These are phyloP conservation scores for Penicillium sp. DNA, from an alignment of 2,329 filamentous ascomycete genomes.

Conservation along the genomic window DNA sequence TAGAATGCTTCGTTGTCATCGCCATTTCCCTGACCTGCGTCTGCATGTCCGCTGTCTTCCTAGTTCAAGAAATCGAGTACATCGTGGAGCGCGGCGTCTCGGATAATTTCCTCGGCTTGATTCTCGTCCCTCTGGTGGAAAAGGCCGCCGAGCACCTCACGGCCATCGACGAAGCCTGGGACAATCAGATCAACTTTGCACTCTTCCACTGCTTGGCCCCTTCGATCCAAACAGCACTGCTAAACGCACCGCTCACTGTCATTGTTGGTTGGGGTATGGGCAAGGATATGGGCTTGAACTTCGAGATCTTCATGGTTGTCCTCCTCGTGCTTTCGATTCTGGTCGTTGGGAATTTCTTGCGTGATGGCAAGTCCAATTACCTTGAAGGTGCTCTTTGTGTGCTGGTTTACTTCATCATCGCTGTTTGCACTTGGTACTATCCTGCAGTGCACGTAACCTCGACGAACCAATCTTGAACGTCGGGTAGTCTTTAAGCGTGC, in stretches of 20 bases:
- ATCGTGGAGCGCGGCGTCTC: conserved; percentile 55
- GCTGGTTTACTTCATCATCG: conserved; percentile 60
- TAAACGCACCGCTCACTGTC: conserved; percentile 80
- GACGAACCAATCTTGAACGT: conserved; percentile 16
- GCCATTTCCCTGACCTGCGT: conserved; percentile 65
- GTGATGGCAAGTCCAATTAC: conserved; percentile 87
- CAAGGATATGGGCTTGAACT: conserved; percentile 73
- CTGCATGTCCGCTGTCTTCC: conserved; percentile 67
- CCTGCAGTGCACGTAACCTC: conserved; percentile 47
- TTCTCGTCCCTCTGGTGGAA: conserved; percentile 75
- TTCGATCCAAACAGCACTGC: conserved; percentile 82
- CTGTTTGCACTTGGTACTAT: conserved; percentile 61
- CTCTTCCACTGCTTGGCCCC: conserved; percentile 81
- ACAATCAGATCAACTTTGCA: conserved; percentile 71
- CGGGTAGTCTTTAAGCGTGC: background rate
- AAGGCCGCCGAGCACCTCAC: conserved; percentile 84
- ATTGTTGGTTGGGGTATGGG: conserved; percentile 77
- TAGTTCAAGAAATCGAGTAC: conserved; percentile 69
- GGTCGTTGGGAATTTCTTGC: conserved; percentile 80
- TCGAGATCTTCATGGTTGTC: conserved; percentile 81
- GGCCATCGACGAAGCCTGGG: conserved; percentile 77
- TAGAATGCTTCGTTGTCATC: conserved; percentile 67
- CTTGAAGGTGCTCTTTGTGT: conserved; percentile 81
- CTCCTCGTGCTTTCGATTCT: conserved; percentile 80
- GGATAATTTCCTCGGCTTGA: conserved; percentile 65